phyloP scores from a whole-genome alignment of 2,329 filamentous ascomycete species.

The Colletotrichum nymphaeae region DNA sequence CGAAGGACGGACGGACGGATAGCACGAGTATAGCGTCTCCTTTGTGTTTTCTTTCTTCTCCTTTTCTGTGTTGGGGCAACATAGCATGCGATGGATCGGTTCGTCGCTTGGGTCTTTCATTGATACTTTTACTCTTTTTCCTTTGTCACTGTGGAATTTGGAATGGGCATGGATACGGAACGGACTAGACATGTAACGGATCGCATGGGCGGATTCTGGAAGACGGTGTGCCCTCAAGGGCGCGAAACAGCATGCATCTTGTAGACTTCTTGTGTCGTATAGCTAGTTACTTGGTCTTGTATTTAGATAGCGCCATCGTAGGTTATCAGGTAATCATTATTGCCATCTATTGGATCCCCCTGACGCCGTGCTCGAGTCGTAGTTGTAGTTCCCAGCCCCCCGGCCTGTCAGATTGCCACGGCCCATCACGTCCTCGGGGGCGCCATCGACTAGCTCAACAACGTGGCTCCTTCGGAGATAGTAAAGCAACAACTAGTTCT shows the following conservation, averaged over 20 bases:
- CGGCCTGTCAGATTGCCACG: not conserved
- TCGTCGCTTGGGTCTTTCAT: constrained; percentile 10
- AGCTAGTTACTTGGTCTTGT: constrained; percentile 6
- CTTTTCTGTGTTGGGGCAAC: not conserved
- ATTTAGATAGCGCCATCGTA: constrained; percentile 13
- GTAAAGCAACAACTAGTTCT: not conserved
- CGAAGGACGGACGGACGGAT: not conserved
- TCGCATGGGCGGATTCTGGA: constrained; percentile 24
- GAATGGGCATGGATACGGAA: constrained; percentile 6
- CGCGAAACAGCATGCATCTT: constrained; percentile 28
- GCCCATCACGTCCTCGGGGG: not conserved
- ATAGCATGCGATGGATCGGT: not conserved
- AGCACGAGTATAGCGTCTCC: not conserved
- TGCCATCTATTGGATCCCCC: not conserved
- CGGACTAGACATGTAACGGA: constrained; percentile 30
- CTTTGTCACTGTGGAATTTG: constrained; percentile 8
- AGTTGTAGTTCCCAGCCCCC: too few species aligned
- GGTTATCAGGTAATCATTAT: constrained; percentile 1
- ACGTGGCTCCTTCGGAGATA: not conserved
- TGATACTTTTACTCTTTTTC: not conserved
- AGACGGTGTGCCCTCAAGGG: constrained; percentile 27
- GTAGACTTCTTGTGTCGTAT: constrained; percentile 27
- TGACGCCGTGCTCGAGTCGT: not conserved
- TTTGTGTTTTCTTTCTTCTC: constrained; percentile 10
- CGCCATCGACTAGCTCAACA: not conserved